Percentiles rank a stretch among this genome's conserved stretches.
phyloP scores from a whole-genome alignment of 2,329 filamentous ascomycete species.

The Curvularia sp. region DNA sequence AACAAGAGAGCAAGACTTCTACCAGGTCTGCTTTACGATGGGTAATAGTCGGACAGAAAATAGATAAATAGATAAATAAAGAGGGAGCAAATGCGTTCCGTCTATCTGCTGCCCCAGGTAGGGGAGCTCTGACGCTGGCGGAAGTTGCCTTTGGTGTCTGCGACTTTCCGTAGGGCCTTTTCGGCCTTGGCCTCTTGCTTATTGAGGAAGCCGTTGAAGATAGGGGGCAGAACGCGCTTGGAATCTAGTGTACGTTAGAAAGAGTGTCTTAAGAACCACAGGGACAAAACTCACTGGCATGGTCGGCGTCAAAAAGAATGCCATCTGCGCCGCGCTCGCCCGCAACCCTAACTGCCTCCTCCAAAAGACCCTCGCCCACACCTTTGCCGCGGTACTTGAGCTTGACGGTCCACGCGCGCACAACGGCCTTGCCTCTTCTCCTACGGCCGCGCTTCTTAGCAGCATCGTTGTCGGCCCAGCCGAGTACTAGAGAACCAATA shows the following conservation, averaged over 20 bases:
- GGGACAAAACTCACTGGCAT: conserved; percentile 69
- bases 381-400: conserved; percentile 73
- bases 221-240: conserved; percentile 40
- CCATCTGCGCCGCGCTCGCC: conserved; percentile 72
- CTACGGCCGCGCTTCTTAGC: conserved; percentile 54
- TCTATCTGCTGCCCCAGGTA: conserved; percentile 49
- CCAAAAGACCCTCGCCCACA: conserved; percentile 73
- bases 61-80: background rate
- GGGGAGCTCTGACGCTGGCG: conserved; percentile 47
- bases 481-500: conserved; percentile 74
- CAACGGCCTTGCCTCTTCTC: conserved; percentile 70
- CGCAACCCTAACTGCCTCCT: conserved; percentile 73
- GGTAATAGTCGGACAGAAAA: background rate
- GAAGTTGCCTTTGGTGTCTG: conserved; percentile 50
- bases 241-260: conserved; percentile 40
- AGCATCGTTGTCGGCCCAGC: conserved; percentile 62
- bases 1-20: conserved; percentile 18
- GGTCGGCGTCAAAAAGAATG: conserved; percentile 75
- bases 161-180: conserved; percentile 48
- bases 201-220: conserved; percentile 48
- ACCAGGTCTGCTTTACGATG: conserved; percentile 6
- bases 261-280: background rate
- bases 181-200: conserved; percentile 45
- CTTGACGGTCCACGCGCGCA: conserved; percentile 83
- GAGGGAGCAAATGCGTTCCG: background rate